Base-by-base conservation (phyloP, 2,329 filamentous ascomycete genomes). In the Botryotinia calthae region DNA sequence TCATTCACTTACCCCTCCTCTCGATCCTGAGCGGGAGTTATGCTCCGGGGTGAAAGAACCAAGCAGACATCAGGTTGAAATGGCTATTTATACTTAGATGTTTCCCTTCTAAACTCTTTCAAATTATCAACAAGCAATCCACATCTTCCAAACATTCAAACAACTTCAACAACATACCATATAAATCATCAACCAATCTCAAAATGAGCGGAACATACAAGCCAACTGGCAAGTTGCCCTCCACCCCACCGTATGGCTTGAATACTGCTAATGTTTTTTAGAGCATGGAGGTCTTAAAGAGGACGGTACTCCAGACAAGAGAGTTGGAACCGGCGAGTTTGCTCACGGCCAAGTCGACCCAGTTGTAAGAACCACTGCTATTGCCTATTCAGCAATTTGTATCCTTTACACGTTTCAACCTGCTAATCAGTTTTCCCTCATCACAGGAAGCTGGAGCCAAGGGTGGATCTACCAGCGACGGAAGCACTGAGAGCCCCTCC, bases 211-310 rank as follows among this genome's bases (percentile, higher is more conserved):
- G 31, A 10, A 73, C 61, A 42, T 74, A 75, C 61, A 75, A 75
- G 73, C 74, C 74, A 64, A 75, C 74, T 71, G 74, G 74, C 71
- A 72, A 37, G n/a, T 51, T 42, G 0, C 48, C 22, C 61, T 34
- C 20, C 8, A 46, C 2, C 3, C 42, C 14, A 54, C 14, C 25
- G 20, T 20, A 20, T 40, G n/a, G 10, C 9, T 16, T 16, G n/a
- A n/a, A 18, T 18, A n/a, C n/a, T 54, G 25, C 46, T 71, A 66
- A 71, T 46, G 31, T 9, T 34, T 34, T 31, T 62, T 72, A 82
- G 82, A 84, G 79, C 82, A 84, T 77, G 81, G 79, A 76, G 83
- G 82, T 73, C 80, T 84, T 73, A 82, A 82, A 76, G 79, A 83
- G 77, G 82, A 84, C 76, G 82, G 83, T 69, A 80, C 81, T 68